A percentile compares a stretch with the other conserved stretches of the same genome.
Evolutionary conservation across 2,329 filamentous ascomycete genomes (phyloP).

Genomic region (Knufia fluminis): DNA sequence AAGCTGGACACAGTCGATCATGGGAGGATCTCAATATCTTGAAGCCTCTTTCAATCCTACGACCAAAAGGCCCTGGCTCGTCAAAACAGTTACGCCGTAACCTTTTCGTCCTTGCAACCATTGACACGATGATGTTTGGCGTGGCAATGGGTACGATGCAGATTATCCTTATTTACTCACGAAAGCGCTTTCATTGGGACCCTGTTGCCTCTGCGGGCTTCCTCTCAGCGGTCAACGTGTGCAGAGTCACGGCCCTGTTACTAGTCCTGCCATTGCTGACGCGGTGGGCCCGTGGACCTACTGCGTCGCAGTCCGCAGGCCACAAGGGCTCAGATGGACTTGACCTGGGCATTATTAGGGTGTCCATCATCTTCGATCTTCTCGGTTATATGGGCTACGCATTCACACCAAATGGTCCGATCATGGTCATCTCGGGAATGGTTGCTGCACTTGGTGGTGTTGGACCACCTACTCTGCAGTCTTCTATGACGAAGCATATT

Average conservation of each 20-base stretch:
- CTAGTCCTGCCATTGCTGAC: slow-evolving; percentile 67
- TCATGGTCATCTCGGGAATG: slow-evolving; percentile 65
- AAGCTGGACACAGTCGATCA: slow-evolving; percentile 27
- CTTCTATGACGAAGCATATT: slow-evolving; percentile 81
- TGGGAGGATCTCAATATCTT: slow-evolving; percentile 56
- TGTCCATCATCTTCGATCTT: slow-evolving; percentile 66
- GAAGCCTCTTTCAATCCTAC: slow-evolving; percentile 67
- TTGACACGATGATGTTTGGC: slow-evolving; percentile 75
- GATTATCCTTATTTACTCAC: slow-evolving; percentile 76
- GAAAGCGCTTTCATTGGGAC: slow-evolving; percentile 72
- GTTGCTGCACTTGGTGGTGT: slow-evolving; percentile 73
- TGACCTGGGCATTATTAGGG: slow-evolving; percentile 67
- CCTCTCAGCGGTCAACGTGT: slow-evolving; percentile 67
- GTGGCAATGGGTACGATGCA: slow-evolving; percentile 70
- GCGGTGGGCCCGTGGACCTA: slow-evolving; percentile 55
- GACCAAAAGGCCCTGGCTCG: slow-evolving; percentile 58
- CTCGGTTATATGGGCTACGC: slow-evolving; percentile 68
- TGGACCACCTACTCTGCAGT: slow-evolving; percentile 74
- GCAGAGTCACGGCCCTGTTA: slow-evolving; percentile 67
- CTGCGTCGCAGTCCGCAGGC: slow-evolving; percentile 28
- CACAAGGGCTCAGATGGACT: slow-evolving; percentile 65
- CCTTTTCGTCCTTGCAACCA: slow-evolving; percentile 66
- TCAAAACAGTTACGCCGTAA: slow-evolving; percentile 61
- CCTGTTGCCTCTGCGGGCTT: slow-evolving; percentile 72
- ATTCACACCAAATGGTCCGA: slow-evolving; percentile 48